Conservation (phyloP, 495 filamentous ascomycete species). For the Xylaria curta region DNA sequence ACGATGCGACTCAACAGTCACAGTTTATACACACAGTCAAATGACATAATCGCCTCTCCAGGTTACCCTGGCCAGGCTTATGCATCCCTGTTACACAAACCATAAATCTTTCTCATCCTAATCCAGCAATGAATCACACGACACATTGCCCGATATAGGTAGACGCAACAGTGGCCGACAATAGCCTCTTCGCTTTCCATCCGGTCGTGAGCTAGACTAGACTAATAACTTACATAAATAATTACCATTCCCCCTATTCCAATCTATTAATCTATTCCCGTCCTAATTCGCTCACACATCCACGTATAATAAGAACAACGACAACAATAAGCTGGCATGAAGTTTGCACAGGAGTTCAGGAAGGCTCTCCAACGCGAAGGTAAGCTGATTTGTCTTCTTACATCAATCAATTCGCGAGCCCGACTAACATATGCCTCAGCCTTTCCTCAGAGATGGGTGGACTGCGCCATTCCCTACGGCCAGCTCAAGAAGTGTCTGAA, state of each 20-base stretch:
- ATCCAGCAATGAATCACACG: slow-evolving; percentile 19
- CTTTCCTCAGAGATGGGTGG: slow-evolving; percentile 71
- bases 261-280: not conserved
- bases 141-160: slow-evolving; percentile 5
- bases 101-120: not conserved
- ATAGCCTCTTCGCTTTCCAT: not conserved
- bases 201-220: not conserved
- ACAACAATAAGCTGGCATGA: slow-evolving; percentile 56
- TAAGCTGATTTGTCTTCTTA: slow-evolving; percentile 10
- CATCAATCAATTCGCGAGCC: not conserved
- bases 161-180: not conserved
- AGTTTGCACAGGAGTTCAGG: slow-evolving; percentile 74
- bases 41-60: slow-evolving; percentile 5
- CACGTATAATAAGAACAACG: not conserved
- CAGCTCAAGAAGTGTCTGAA: slow-evolving; percentile 80
- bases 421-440: slow-evolving; percentile 32
- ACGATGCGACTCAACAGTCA: not conserved
- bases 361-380: slow-evolving; percentile 61
- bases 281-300: not conserved
- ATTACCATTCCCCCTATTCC: no score
- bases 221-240: not conserved
- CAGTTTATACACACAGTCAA: not conserved
- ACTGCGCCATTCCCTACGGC: slow-evolving; percentile 72
- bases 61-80: not conserved
- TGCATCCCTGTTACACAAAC: not conserved